These are phyloP conservation scores for Alternaria angustiovoidea DNA, from an alignment of 2,329 filamentous ascomycete genomes.

Conservation along the genomic window DNA sequence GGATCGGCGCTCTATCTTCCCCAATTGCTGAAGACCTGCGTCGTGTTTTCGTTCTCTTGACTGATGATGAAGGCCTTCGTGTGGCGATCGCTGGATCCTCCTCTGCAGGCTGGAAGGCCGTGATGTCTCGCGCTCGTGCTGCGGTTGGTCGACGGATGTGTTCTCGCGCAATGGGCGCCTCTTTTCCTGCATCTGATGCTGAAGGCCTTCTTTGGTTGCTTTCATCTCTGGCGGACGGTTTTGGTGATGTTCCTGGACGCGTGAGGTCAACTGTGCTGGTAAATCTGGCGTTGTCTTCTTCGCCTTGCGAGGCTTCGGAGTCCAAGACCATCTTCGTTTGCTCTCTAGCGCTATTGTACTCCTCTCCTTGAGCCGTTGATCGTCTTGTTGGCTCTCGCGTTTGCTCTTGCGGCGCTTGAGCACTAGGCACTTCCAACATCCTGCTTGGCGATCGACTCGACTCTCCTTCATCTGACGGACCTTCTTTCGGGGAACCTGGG, in stretches of 20 bases:
- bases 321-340: neutral
- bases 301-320: neutral
- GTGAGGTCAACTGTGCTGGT: neutral
- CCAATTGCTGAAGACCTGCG: constrained; percentile 6
- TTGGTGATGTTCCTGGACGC: neutral
- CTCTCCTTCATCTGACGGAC: neutral
- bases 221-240: neutral
- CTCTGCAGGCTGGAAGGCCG: neutral
- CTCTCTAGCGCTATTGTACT: neutral
- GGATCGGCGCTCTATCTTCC: neutral
- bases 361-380: neutral
- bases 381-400: constrained; percentile 8
- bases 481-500: constrained; percentile 8
- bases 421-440: constrained; percentile 8
- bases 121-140: neutral
- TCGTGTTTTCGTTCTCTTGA: constrained; percentile 10
- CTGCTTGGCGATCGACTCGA: constrained; percentile 7
- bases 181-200: neutral
- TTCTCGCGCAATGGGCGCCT: neutral
- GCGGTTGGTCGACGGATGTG: neutral
- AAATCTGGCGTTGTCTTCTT: neutral
- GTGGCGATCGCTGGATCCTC: neutral
- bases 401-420: constrained; percentile 15
- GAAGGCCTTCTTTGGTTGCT: neutral
- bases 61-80: constrained; percentile 15